These are phyloP conservation scores for Cercophora scortea DNA, from an alignment of 495 filamentous ascomycete species.

Conservation along the genomic window DNA sequence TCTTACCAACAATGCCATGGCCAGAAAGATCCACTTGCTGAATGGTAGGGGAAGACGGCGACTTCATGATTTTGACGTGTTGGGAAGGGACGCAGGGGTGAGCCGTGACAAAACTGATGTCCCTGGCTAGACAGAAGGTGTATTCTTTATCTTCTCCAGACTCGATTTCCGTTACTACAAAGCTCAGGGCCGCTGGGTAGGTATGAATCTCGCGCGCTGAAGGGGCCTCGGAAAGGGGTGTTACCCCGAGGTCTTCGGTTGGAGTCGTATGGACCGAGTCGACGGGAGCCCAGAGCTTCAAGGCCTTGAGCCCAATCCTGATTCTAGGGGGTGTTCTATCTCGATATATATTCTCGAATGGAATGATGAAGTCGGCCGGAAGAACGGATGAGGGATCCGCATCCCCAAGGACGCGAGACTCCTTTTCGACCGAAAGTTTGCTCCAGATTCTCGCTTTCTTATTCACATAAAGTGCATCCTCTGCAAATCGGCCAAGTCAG, in stretches of 20 bases:
- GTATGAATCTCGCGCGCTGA: slow-evolving; percentile 30
- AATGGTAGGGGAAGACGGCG: slow-evolving; percentile 41
- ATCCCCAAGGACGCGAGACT: slow-evolving; percentile 47
- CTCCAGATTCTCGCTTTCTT: slow-evolving; percentile 42
- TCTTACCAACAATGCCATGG: slow-evolving; percentile 29
- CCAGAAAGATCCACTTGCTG: slow-evolving; percentile 42
- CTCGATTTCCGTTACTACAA: slow-evolving; percentile 37
- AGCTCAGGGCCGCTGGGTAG: slow-evolving; percentile 45
- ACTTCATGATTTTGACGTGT: slow-evolving; percentile 40
- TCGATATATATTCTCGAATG: slow-evolving; percentile 42
- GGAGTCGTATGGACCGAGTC: slow-evolving; percentile 30
- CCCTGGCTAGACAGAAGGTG: slow-evolving; percentile 46
- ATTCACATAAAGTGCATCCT: slow-evolving; percentile 31
- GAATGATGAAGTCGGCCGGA: slow-evolving; percentile 51
- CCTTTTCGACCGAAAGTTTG: slow-evolving; percentile 38
- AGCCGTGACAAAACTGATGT: slow-evolving; percentile 58
- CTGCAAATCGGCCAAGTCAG: slow-evolving; percentile 12
- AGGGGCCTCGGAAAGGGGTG: slow-evolving; percentile 24
- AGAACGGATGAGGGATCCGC: slow-evolving; percentile 38
- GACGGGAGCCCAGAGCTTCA: slow-evolving; percentile 28
- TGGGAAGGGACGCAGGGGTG: slow-evolving; percentile 55
- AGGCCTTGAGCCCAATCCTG: slow-evolving; percentile 33
- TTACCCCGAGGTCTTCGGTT: slow-evolving; percentile 22
- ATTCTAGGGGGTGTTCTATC: slow-evolving; percentile 29
- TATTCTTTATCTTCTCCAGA: slow-evolving; percentile 29